A percentile compares a stretch with the other conserved stretches of the same genome.
Evolutionary conservation across 371 early-diverging fungal species (phyloP).

Genomic region (Circinella umbellata): DNA sequence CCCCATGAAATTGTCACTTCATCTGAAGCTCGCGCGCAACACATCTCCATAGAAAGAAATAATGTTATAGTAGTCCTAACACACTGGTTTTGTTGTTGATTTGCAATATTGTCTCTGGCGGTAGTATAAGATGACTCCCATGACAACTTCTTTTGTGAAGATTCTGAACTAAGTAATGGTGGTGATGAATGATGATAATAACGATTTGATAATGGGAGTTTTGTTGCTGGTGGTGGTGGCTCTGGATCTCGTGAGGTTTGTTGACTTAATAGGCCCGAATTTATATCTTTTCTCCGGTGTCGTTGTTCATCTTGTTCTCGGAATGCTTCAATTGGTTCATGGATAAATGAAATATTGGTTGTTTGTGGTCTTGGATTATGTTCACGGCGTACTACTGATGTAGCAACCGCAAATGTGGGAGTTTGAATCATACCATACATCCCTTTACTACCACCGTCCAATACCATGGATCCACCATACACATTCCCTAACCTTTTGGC

Average conservation of each 20-base stretch:
- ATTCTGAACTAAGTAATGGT: neutral
- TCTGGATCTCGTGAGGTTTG: constrained; percentile 18
- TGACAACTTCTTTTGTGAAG: neutral
- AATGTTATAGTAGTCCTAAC: constrained; percentile 28
- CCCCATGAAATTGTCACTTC: constrained; percentile 52
- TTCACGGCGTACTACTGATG: constrained; percentile 1
- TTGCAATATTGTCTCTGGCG: neutral
- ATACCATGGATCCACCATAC: constrained; percentile 8
- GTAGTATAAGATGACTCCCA: neutral
- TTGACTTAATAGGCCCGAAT: neutral
- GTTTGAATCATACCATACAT: constrained; percentile 16
- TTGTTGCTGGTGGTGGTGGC: constrained; percentile 14
- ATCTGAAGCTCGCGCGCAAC: constrained; percentile 59
- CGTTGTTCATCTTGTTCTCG: neutral
- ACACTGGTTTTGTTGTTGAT: neutral
- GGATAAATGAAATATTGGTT: constrained; percentile 22
- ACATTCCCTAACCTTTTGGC: constrained; percentile 18
- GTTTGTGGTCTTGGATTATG: constrained; percentile 4
- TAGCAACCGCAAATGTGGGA: constrained; percentile 12
- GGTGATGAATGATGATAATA: neutral
- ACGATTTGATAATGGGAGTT: neutral
- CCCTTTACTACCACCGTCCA: constrained; percentile 5
- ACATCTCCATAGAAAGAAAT: constrained; percentile 53
- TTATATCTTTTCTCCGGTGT: constrained; percentile 11
- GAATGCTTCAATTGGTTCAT: constrained; percentile 20